phyloP scores from a whole-genome alignment of 2,329 filamentous ascomycete genomes.

The Exophiala spinifera region DNA sequence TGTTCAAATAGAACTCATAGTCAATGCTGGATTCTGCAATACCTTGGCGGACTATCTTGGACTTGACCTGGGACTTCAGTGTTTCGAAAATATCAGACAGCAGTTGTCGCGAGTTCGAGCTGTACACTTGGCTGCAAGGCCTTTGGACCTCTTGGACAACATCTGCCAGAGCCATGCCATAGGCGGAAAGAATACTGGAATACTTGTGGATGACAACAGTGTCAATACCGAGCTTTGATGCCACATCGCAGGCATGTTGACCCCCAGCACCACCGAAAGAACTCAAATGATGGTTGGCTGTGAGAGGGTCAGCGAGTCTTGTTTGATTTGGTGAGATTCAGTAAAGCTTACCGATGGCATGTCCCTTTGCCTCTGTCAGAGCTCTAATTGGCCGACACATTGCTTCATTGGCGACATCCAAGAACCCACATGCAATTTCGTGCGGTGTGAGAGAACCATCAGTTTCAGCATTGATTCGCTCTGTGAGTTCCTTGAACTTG shows the following conservation, averaged over 20 bases:
- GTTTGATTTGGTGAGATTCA: too few relatives aligned
- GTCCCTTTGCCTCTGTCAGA: constrained; percentile 31
- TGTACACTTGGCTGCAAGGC: constrained; percentile 21
- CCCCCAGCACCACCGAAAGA: constrained; percentile 37
- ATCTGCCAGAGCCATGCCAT: constrained; percentile 44
- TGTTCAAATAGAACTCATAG: constrained; percentile 46
- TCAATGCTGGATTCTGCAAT: constrained; percentile 41
- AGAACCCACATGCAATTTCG: constrained; percentile 42
- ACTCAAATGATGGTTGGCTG: constrained; percentile 31
- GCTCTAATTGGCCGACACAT: constrained; percentile 37
- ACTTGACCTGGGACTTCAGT: constrained; percentile 61
- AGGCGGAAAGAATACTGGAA: constrained; percentile 43
- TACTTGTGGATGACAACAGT: constrained; percentile 45
- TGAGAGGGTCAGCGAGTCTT: too few relatives aligned
- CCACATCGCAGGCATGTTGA: constrained; percentile 44
- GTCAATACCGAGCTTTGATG: constrained; percentile 41
- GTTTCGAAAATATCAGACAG: constrained; percentile 67
- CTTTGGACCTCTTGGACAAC: constrained; percentile 25
- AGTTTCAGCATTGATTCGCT: constrained; percentile 41
- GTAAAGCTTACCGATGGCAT: constrained; percentile 14
- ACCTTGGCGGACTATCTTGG: constrained; percentile 44
- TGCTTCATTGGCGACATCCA: constrained; percentile 43
- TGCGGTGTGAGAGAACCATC: constrained; percentile 31
- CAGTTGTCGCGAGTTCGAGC: constrained; percentile 41
- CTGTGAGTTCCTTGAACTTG: constrained; percentile 44